These are phyloP conservation scores for Flaveria trinervia DNA, from an alignment of 129 eudicot species.

Conservation along the genomic window DNA sequence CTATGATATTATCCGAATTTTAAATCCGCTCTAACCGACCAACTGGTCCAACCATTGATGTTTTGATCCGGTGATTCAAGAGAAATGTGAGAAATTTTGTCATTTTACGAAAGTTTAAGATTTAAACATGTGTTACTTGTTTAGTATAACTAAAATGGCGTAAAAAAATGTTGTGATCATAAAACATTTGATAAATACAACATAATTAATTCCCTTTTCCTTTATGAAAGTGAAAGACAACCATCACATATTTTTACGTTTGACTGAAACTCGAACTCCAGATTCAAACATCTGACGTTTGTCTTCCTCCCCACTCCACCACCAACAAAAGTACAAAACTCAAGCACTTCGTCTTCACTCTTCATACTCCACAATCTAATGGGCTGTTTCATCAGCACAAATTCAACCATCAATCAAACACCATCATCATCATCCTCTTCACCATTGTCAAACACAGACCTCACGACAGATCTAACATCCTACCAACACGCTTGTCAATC, in stretches of 20 bases:
- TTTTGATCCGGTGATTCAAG: no score
- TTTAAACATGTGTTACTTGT: no score
- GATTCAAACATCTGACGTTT: not conserved
- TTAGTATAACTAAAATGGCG: no score
- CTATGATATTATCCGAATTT: no score
- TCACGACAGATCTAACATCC: conserved; percentile 54
- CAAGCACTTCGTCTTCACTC: not conserved
- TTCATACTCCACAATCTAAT: not conserved
- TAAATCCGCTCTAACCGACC: no score
- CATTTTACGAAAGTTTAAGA: no score
- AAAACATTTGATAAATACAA: no score
- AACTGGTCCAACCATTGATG: no score
- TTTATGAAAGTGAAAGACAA: not conserved
- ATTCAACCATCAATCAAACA: conserved; percentile 16
- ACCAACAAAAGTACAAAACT: not conserved
- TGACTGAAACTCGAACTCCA: not conserved
- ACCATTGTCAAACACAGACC: conserved; percentile 22
- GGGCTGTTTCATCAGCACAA: conserved; percentile 34
- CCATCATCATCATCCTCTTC: conserved; percentile 22
- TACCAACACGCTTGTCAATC: conserved; percentile 61
- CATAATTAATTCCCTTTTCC: no score
- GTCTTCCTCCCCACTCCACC: not conserved
- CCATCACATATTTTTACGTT: not conserved
- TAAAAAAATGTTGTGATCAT: no score
- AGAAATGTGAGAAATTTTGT: no score